Percentiles rank a stretch among this genome's conserved stretches.
Evolutionary conservation across 345 rosid genomes (phyloP).

Genomic region (Brassica cretica): DNA sequence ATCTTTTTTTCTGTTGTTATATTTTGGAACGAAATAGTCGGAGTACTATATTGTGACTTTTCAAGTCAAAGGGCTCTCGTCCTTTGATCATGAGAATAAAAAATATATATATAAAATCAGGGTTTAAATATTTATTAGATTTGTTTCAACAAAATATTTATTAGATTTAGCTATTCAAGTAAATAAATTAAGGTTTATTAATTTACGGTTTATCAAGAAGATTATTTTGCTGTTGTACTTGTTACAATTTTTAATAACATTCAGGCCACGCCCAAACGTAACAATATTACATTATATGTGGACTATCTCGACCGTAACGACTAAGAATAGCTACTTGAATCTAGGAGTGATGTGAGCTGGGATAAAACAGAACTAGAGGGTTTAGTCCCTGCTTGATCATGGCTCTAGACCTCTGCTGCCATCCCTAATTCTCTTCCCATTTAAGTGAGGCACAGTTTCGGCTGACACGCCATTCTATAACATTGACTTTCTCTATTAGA

Average conservation of each 20-base stretch:
- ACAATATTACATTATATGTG: neutral
- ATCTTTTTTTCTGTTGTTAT: neutral
- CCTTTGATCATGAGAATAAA: neutral
- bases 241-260: neutral
- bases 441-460: neutral
- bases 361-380: neutral
- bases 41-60: neutral
- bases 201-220: neutral
- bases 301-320: too few species aligned
- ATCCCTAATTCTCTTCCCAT: neutral
- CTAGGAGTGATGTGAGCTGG: neutral
- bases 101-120: too few species aligned
- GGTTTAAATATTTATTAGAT: too few species aligned
- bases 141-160: too few species aligned
- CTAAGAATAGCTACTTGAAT: neutral
- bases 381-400: neutral
- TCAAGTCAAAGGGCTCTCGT: conserved; percentile 17
- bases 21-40: neutral
- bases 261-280: neutral
- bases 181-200: too few species aligned
- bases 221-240: neutral
- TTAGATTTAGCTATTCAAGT: neutral
- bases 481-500: neutral
- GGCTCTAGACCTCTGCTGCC: neutral
- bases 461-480: neutral